These are phyloP conservation scores for Cladosporium sp. DNA, from an alignment of 2,329 filamentous ascomycete genomes.

Conservation along the genomic window DNA sequence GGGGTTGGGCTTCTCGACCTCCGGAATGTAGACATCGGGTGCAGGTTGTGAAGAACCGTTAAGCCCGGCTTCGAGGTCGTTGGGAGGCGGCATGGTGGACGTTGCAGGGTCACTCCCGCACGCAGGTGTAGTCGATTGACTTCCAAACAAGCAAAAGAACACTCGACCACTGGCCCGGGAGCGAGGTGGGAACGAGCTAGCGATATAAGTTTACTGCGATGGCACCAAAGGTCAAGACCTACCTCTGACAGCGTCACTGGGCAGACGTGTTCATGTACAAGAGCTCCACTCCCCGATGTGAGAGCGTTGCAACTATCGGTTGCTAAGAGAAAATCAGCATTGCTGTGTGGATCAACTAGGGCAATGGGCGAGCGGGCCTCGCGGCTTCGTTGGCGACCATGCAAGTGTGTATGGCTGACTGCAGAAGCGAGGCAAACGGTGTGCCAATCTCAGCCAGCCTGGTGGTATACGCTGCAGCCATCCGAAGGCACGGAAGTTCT, in stretches of 20 bases:
- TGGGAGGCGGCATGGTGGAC: background rate
- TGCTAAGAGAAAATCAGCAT: background rate
- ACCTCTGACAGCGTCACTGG: background rate
- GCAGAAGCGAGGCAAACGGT: background rate
- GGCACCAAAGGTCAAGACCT: background rate
- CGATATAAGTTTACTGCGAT: background rate
- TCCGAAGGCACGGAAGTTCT: no score
- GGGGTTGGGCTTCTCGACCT: background rate
- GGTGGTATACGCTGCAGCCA: no score
- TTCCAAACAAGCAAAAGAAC: background rate
- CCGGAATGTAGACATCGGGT: background rate
- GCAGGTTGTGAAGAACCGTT: background rate
- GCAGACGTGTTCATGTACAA: background rate
- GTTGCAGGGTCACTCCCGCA: no score
- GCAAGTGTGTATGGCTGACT: background rate
- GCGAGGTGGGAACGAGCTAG: background rate
- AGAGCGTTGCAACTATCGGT: constrained; percentile 11
- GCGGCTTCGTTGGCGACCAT: background rate
- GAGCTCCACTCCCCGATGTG: background rate
- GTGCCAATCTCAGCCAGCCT: no score
- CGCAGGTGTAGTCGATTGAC: no score
- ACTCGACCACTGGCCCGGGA: background rate
- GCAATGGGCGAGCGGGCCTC: no score
- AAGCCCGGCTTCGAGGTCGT: background rate
- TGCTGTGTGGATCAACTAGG: no score